Percentiles rank a stretch among this genome's conserved stretches.
These are phyloP conservation scores for Chlorella sp. DNA, from an alignment of 139 green algal species.

Conservation along the genomic window DNA sequence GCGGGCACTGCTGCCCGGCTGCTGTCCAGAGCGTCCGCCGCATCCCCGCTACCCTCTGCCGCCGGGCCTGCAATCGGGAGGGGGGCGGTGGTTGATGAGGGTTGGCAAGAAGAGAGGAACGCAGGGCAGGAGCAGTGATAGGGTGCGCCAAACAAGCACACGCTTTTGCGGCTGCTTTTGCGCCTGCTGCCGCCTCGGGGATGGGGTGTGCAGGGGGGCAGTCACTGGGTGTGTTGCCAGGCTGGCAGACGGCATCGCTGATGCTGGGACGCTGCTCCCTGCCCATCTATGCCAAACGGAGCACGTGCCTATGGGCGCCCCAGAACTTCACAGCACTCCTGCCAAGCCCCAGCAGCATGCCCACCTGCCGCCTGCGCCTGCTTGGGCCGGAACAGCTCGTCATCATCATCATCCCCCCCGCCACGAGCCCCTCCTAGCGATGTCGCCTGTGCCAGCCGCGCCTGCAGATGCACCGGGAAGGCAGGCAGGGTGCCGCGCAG, in stretches of 20 bases:
- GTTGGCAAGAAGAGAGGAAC: too few species aligned
- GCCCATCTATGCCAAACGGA: too few species aligned
- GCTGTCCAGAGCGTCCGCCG: slow-evolving; percentile 60
- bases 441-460: neutral
- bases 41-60: slow-evolving; percentile 17
- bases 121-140: too few species aligned
- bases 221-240: too few species aligned
- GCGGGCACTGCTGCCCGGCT: slow-evolving; percentile 32
- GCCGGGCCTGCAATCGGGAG: neutral
- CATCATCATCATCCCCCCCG: slow-evolving; percentile 52
- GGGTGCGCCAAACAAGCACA: too few species aligned
- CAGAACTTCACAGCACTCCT: too few species aligned
- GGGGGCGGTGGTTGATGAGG: neutral
- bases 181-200: too few species aligned
- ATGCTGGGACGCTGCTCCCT: too few species aligned
- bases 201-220: too few species aligned
- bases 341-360: neutral
- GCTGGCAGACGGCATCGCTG: too few species aligned
- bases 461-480: neutral
- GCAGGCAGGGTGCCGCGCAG: neutral
- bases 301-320: too few species aligned
- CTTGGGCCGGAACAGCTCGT: slow-evolving; percentile 58
- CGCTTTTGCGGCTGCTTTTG: too few species aligned
- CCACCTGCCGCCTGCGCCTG: slow-evolving; percentile 11
- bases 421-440: neutral